Base-by-base conservation (phyloP, 139 green algal genomes). In the Pseudopediastrum boryanum region DNA sequence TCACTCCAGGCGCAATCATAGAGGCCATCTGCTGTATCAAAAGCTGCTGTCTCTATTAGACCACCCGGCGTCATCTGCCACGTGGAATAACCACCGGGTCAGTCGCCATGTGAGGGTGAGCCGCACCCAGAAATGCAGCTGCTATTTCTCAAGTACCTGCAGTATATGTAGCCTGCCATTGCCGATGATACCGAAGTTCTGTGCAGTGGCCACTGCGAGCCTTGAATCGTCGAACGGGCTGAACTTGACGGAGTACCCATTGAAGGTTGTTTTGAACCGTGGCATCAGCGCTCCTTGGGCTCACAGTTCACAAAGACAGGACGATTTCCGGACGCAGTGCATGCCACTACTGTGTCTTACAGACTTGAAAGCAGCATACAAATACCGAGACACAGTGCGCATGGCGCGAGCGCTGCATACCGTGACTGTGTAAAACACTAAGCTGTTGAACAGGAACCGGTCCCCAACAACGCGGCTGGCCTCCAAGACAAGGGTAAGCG, bases 151-250 rank as follows among this genome's bases (percentile, higher is more conserved):
- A 3, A 54, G 13, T 59, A 97, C 94, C 85, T 98, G 86, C 27
- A 99, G 89, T 0, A 99, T 87, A 79, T 98, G 87, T 84, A 96
- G 92, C 27, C 88, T 75, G 8, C 96, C 96, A 81, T 98, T 98
- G 43, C 96, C 96, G 50, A 99, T 94, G 61, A 99, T 99, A 16
- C 96, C 96, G 85, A 98, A 99, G 85, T 99, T 99, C 67, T 99
- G 96, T 0, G 94, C 86, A 4, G 93, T 97, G 27, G 92, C 89
- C 4, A 99, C 94, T 3, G 96, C 96, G 16, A 99, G 77, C 35
- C 93, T 81, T 12, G 71, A 77, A 62, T 94, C 85, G 29, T 94
- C 69, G 77, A 98, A 99, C 2, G 96, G 96, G 54, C 88, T 96
- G 79, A 98, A 99, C 75, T 91, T 89, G 2, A 97, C 91, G 50